These are phyloP conservation scores for Fusarium sublunatum DNA, from an alignment of 2,329 filamentous ascomycete genomes.

Conservation along the genomic window DNA sequence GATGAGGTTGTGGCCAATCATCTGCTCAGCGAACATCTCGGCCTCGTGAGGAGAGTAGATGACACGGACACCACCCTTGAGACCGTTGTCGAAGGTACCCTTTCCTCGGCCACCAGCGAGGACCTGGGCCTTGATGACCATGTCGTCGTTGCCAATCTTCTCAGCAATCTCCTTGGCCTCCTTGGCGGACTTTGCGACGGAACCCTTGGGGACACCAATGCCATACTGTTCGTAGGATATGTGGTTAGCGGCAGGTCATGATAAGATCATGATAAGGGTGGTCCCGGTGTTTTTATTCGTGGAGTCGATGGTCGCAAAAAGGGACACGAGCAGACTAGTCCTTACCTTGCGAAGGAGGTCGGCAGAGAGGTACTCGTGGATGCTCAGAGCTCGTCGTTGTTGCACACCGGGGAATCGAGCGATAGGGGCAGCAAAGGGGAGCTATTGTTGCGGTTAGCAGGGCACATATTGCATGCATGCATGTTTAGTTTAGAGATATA, in stretches of 20 bases:
- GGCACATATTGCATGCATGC: constrained; percentile 3
- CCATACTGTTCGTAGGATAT: constrained; percentile 75
- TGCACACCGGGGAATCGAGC: constrained; percentile 74
- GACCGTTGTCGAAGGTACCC: constrained; percentile 96
- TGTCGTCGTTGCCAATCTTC: constrained; percentile 91
- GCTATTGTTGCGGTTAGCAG: constrained; percentile 38
- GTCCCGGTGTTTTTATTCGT: constrained; percentile 25
- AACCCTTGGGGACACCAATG: constrained; percentile 89
- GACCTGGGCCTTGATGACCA: constrained; percentile 99
- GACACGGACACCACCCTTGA: constrained; percentile 98
- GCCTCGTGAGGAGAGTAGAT: constrained; percentile 98
- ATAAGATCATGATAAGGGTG: constrained; percentile 13
- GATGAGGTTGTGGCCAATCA: constrained; percentile 99
- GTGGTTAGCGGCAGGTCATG: constrained; percentile 34
- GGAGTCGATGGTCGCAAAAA: constrained; percentile 25
- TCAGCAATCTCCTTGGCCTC: constrained; percentile 95
- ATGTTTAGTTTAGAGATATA: constrained; percentile 55
- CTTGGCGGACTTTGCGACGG: constrained; percentile 82
- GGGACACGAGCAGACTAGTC: constrained; percentile 24
- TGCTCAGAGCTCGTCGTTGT: constrained; percentile 90
- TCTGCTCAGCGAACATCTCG: constrained; percentile 97
- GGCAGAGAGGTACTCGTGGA: constrained; percentile 98
- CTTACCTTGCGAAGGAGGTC: constrained; percentile 82
- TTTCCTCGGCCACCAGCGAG: constrained; percentile 98
- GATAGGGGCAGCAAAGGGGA: constrained; percentile 56